phyloP scores from a whole-genome alignment of 495 filamentous ascomycete species.

The Staphylotrichum longicolle region DNA sequence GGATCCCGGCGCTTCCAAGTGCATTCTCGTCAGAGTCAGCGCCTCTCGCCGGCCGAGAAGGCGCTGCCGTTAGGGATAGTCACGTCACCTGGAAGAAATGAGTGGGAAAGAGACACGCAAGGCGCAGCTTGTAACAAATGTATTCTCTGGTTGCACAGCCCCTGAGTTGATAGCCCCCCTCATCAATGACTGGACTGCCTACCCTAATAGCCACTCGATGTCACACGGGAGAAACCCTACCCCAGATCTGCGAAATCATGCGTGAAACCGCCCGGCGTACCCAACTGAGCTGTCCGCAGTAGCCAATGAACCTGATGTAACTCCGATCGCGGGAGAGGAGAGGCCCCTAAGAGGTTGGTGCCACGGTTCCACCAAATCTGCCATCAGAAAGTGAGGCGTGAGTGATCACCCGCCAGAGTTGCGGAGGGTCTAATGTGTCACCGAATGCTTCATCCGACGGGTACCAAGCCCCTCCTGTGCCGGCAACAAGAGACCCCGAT shows the following conservation, averaged over 20 bases:
- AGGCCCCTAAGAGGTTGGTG: neutral
- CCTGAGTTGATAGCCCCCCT: neutral
- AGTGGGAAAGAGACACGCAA: neutral
- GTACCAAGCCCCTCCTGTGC: neutral
- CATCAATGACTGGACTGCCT: neutral
- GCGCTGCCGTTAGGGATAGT: neutral
- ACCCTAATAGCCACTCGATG: neutral
- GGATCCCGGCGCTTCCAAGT: conserved; percentile 11
- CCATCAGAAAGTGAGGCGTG: conserved; percentile 10
- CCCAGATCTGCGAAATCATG: neutral
- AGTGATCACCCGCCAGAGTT: neutral
- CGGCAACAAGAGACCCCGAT: neutral
- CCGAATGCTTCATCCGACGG: neutral
- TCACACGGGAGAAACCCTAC: neutral
- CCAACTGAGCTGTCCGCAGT: neutral
- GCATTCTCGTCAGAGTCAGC: conserved; percentile 1
- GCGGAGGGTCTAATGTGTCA: neutral
- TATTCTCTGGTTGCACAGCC: conserved; percentile 10
- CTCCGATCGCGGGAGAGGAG: neutral
- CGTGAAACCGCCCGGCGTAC: neutral
- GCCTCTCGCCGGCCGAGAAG: neutral
- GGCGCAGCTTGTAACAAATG: neutral
- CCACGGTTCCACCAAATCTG: conserved; percentile 7
- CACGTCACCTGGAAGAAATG: neutral
- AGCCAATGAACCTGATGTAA: neutral